Conservation (phyloP, 2,329 filamentous ascomycete genomes). For the Teratosphaeria destructans region DNA sequence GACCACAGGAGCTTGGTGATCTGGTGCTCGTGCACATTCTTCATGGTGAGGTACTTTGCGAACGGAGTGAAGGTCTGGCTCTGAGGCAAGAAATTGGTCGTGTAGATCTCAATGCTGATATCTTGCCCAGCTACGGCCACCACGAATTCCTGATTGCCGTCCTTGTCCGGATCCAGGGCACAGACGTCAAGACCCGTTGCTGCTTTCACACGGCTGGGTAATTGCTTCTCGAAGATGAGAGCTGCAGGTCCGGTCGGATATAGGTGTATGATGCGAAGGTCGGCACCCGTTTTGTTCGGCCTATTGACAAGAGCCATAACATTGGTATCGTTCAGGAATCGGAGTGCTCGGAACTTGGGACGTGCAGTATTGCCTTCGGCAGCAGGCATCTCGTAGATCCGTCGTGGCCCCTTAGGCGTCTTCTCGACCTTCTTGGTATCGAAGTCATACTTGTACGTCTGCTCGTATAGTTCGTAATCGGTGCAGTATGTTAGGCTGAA, state of each 20-base stretch:
- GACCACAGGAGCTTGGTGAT: slow-evolving; percentile 47
- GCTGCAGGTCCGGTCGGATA: slow-evolving; percentile 45
- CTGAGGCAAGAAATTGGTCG: slow-evolving; percentile 56
- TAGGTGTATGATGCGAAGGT: slow-evolving; percentile 49
- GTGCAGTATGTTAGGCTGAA: slow-evolving; percentile 73
- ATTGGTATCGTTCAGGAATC: slow-evolving; percentile 43
- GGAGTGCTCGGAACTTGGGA: slow-evolving; percentile 45
- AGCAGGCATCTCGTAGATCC: slow-evolving; percentile 33
- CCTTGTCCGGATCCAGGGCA: slow-evolving; percentile 49
- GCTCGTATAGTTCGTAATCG: slow-evolving; percentile 61
- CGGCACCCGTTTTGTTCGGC: slow-evolving; percentile 44
- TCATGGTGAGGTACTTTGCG: slow-evolving; percentile 40
- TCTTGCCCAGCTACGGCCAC: slow-evolving; percentile 74
- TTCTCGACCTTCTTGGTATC: slow-evolving; percentile 27
- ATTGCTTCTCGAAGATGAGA: slow-evolving; percentile 43
- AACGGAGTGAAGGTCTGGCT: slow-evolving; percentile 39
- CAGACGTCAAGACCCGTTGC: slow-evolving; percentile 70
- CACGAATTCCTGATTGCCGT: slow-evolving; percentile 63
- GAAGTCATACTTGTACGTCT: slow-evolving; percentile 47
- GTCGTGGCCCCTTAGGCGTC: slow-evolving; percentile 32
- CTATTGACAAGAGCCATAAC: slow-evolving; percentile 48
- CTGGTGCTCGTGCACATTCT: slow-evolving; percentile 46
- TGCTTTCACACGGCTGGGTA: slow-evolving; percentile 60
- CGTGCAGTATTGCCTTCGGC: slow-evolving; percentile 21
- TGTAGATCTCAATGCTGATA: slow-evolving; percentile 66